Base-by-base conservation (phyloP, 106 monocot species). In the Apostasia shenzhenica region DNA sequence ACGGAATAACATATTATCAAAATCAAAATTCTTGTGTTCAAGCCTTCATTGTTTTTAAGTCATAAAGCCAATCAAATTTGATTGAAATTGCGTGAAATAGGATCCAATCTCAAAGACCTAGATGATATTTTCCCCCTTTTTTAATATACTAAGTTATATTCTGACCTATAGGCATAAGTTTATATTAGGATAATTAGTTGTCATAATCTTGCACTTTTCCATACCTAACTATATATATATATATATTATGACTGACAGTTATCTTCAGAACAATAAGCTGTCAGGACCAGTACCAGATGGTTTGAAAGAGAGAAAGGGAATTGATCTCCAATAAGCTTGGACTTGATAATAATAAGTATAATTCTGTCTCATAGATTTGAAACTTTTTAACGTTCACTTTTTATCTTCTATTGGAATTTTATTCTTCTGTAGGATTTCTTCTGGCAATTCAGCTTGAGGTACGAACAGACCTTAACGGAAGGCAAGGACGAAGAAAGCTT, bases 201-300 rank as follows among this genome's bases (percentile, higher is more conserved):
- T 11, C 11, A 54, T 54, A n/a, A 14, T 26, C 9, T 13, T 69
- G 6, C 14, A 45, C 14, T 44, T n/a, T 43, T 14, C 45, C 45
- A 45, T 57, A 14, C 1, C 46, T 26, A 26, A 57, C 45, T 8
- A 6, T 57, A 44, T 9, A 58, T 45, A 44, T 9, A 58, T 45
- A 45, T 57, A 26, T 26, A 26, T 47, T 9, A 12, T 43, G 26
- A 68, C 40, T 70, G 45, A 7, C 62, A 81, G 81, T 45, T 77
- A 48, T 48, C 68, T 81, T 42, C 81, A 81, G 53, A 70, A 73
- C 38, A 81, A 81, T 46, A 67, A 81, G n/a, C 59, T 81, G 14
- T 39, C 68, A 14, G 72, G 72, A 38, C 38, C 8, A n/a, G 5
- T 77, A 63, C 81, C 77, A 58, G 63, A 81, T 4, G 69, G 62